These are phyloP conservation scores for Aspergillus sp. DNA, from an alignment of 2,329 filamentous ascomycete species.

Conservation along the genomic window DNA sequence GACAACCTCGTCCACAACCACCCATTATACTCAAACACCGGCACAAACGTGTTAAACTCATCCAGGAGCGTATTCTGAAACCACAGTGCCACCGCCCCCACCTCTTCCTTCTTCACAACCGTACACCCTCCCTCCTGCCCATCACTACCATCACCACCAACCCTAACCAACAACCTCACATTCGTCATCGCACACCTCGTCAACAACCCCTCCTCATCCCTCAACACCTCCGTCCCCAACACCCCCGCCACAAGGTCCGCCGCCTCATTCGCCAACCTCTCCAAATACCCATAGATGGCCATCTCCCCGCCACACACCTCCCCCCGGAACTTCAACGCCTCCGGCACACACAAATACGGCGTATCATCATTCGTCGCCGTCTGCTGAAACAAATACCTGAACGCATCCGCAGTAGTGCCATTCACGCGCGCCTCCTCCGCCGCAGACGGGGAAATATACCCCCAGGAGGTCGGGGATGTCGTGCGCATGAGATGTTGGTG, in stretches of 20 bases:
- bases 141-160: slow-evolving; percentile 17
- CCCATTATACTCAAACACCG: slow-evolving; percentile 62
- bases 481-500: slow-evolving; percentile 76
- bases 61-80: slow-evolving; percentile 56
- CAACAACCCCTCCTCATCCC: slow-evolving; percentile 52
- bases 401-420: slow-evolving; percentile 52
- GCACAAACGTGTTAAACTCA: slow-evolving; percentile 72
- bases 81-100: slow-evolving; percentile 56
- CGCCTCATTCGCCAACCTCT: slow-evolving; percentile 64
- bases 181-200: slow-evolving; percentile 72
- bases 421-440: slow-evolving; percentile 51
- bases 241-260: slow-evolving; percentile 61
- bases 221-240: slow-evolving; percentile 71
- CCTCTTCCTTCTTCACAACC: slow-evolving; percentile 43
- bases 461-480: slow-evolving; percentile 78
- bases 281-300: slow-evolving; percentile 65
- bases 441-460: slow-evolving; percentile 59
- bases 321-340: slow-evolving; percentile 70
- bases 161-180: slow-evolving; percentile 67
- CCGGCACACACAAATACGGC: slow-evolving; percentile 71
- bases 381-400: slow-evolving; percentile 73
- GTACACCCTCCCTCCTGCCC: slow-evolving; percentile 3
- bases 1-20: slow-evolving; percentile 73
- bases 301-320: slow-evolving; percentile 73
- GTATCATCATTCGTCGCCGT: slow-evolving; percentile 73